Percentiles rank a stretch among this genome's conserved stretches.
phyloP scores from a whole-genome alignment of 805 yeast species.

The Saccharomycopsis fermentans region DNA sequence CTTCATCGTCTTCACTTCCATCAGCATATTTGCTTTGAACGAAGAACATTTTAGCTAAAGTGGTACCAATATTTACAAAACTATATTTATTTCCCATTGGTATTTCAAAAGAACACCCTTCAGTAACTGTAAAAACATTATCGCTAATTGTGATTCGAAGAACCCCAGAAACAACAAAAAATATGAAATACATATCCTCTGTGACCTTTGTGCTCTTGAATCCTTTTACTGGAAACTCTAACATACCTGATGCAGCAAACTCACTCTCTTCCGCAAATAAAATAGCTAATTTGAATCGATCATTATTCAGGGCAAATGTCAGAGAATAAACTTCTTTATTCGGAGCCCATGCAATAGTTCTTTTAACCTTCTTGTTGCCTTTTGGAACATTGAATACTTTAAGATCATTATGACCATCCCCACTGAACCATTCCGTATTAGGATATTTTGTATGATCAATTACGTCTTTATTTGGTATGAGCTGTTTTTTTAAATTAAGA shows the following conservation, averaged over 20 bases:
- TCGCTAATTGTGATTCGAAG: conserved; percentile 58
- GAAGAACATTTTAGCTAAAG: conserved; percentile 55
- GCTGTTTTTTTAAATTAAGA: conserved; percentile 10
- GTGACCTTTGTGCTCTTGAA: conserved; percentile 51
- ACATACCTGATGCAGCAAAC: conserved; percentile 62
- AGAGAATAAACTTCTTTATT: conserved; percentile 39
- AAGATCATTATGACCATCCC: conserved; percentile 30
- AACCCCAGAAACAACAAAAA: conserved; percentile 63
- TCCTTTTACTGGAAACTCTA: conserved; percentile 54
- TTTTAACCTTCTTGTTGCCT: conserved; percentile 32
- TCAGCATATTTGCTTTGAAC: conserved; percentile 49
- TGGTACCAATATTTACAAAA: conserved; percentile 49
- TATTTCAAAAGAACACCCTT: conserved; percentile 72
- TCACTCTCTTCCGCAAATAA: conserved; percentile 54
- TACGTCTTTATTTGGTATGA: conserved; percentile 15
- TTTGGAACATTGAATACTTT: conserved; percentile 46
- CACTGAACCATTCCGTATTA: conserved; percentile 38
- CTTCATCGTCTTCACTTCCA: conserved; percentile 7
- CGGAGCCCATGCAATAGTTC: conserved; percentile 59
- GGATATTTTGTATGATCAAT: conserved; percentile 19
- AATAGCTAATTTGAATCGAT: conserved; percentile 51
- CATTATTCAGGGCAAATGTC: conserved; percentile 31
- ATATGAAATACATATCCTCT: conserved; percentile 59
- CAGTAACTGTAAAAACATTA: conserved; percentile 46
- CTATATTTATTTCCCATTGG: conserved; percentile 72